Base-by-base conservation (phyloP, 179 eudicot genomes). In the Amaranthus tricolor region DNA sequence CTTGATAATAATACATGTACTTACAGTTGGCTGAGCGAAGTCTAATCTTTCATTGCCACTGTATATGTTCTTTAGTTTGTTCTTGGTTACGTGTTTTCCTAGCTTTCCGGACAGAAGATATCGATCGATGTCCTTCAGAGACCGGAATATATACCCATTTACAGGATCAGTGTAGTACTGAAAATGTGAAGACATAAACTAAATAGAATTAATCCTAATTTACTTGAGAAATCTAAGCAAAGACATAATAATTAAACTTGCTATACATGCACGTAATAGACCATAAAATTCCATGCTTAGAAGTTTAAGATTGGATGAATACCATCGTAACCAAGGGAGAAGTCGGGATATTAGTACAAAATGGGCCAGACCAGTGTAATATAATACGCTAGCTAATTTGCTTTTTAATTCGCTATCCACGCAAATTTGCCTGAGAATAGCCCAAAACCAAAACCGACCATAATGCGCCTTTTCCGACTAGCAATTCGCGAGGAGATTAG, bases 131-230 rank as follows among this genome's bases (percentile, higher is more conserved):
- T 80, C 88, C 79, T 85, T 85, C 61, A 83, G 57, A 16, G 88
- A 85, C 9, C 88, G 86, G 72, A 85, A 85, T 66, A 82, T 76
- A 21, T 85, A 75, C 73, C 86, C 86, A 54, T 79, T 66, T 65
- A 56, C 80, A 61, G 88, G 88, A 80, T 85, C 88, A 45, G 74
- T 78, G 73, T 85, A 85, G 78, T 80, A 85, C 88, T 82, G 85
- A 24, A 68, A 66, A 71, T 60, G 54, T 20, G 24, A 74, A 20
- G 9, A 55, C 45, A 7, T 16, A 43, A 5, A 20, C 44, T 11
- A 44, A 50, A 62, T 16, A 53, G 68, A 51, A 12, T 47, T 44
- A 52, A 31, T 31, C 16, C 15, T 14, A 13, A 50, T 51, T 19
- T 49, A 1, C 5, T 21, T 45, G 44, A 52, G 16, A 19, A 14